Percentiles rank a stretch among this genome's conserved stretches.
These are phyloP conservation scores for Thelonectria discophora DNA, from an alignment of 2,329 filamentous ascomycete species.

Conservation along the genomic window DNA sequence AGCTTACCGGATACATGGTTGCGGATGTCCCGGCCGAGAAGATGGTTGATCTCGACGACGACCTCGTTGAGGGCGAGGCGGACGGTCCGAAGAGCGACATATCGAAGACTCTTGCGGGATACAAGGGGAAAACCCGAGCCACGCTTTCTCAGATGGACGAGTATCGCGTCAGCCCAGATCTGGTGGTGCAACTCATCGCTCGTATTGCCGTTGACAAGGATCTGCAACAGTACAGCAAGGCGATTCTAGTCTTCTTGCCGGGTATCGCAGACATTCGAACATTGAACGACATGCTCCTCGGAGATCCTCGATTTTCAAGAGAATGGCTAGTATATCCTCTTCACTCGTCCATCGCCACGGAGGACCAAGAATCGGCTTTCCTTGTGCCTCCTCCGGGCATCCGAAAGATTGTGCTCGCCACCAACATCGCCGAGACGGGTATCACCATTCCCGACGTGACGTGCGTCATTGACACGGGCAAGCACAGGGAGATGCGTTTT, in stretches of 20 bases:
- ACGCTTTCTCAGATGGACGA: constrained; percentile 84
- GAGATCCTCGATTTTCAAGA: constrained; percentile 77
- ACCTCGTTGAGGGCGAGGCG: constrained; percentile 60
- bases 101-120: constrained; percentile 72
- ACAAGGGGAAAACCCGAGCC: constrained; percentile 78
- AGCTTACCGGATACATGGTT: constrained; percentile 78
- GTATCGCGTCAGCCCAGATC: constrained; percentile 88
- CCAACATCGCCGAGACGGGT: constrained; percentile 98
- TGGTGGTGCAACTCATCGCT: constrained; percentile 82
- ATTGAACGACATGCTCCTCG: constrained; percentile 84
- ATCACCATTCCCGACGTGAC: constrained; percentile 99
- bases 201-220: constrained; percentile 75
- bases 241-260: constrained; percentile 92
- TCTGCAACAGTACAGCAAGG: constrained; percentile 80
- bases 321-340: constrained; percentile 89
- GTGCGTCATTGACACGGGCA: constrained; percentile 94
- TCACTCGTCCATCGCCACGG: constrained; percentile 93
- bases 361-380: constrained; percentile 96
- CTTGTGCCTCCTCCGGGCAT: constrained; percentile 81
- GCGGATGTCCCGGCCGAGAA: constrained; percentile 57
- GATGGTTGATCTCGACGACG: constrained; percentile 71
- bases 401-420: constrained; percentile 94
- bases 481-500: constrained; percentile 97
- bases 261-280: constrained; percentile 93
- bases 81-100: constrained; percentile 65